Base-by-base conservation (phyloP, 192 early-diverging fungal species). In the Linnemannia hyalina region DNA sequence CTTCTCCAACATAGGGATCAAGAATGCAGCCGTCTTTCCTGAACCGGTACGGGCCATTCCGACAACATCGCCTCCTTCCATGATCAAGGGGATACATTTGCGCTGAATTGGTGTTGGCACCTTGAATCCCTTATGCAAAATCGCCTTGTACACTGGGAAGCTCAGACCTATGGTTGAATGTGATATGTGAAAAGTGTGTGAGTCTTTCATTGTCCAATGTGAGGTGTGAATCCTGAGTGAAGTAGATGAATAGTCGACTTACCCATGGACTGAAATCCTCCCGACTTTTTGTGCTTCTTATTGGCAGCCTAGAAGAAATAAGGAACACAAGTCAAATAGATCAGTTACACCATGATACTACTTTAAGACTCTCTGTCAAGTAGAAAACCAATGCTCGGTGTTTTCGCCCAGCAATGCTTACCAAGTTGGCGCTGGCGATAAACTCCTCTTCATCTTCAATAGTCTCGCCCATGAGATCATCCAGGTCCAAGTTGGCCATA, bases 31-130 rank as follows among this genome's bases (percentile, higher is more conserved):
- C 0, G 99, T 99, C 85, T 99, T 99, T 49, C 99, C 99, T 52
- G 97, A 98, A 80, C 99, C 99, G 3, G 98, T 99, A 32, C 98
- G 92, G 16, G 98, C 98, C 98, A 99, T 99, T 77, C 95, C 98
- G 3, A 99, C 97, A 3, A 99, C 95, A 90, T 99, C 98, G 29
- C 95, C 89, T 41, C 97, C 97, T 77, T 97, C 92, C 85, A 98
- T 91, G 70, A 98, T 94, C 71, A 98, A 83, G 36, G 98, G 98
- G 75, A 99, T 98, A 41, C 96, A 91, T 88, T 96, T 96, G 71
- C 98, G 94, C 89, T 99, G 98, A 85, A 99, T 98, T 10, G 98
- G 98, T 29, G 98, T 99, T n/a, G 98, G 98, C 6, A 98, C 93
- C 80, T 98, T 98, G 90, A 97, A 99, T 8, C 98, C 98, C 80